Percentiles rank a stretch among this genome's conserved stretches.
These are phyloP conservation scores for Nicotiana tomentosiformis DNA, from an alignment of 257 asterid species.

Conservation along the genomic window DNA sequence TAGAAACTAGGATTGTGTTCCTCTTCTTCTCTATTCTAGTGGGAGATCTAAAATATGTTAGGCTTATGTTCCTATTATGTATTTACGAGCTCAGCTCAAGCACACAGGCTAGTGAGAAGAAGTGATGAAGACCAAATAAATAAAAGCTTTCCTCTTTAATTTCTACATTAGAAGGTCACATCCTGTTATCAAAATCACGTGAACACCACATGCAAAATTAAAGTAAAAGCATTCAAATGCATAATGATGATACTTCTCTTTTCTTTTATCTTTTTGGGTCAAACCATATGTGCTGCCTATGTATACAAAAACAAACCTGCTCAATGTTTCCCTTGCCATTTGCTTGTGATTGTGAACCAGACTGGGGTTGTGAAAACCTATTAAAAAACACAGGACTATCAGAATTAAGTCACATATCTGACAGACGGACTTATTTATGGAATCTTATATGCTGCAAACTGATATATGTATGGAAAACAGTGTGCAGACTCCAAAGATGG, in stretches of 20 bases:
- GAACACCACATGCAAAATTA: background rate
- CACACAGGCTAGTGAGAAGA: background rate
- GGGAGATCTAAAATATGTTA: background rate
- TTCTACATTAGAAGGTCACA: background rate
- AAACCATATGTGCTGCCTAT: background rate
- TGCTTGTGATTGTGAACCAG: conserved; percentile 30
- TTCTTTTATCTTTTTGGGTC: background rate
- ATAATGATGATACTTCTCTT: background rate
- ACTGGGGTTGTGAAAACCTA: conserved; percentile 48
- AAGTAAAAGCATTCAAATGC: background rate
- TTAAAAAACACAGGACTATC: background rate
- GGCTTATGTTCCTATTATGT: background rate
- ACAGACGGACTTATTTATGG: background rate
- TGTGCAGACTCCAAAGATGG: background rate
- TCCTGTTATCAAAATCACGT: background rate
- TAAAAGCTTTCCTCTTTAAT: background rate
- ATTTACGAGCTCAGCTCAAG: too few relatives aligned
- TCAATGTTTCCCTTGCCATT: conserved; percentile 20
- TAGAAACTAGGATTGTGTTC: background rate
- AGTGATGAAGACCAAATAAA: background rate
- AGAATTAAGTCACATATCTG: background rate
- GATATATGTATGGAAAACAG: background rate
- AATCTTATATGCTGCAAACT: background rate
- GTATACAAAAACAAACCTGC: conserved; percentile 25
- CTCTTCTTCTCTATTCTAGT: background rate